Evolutionary conservation across 441 rosid species (phyloP).

Genomic region (Mallotus repandus): DNA sequence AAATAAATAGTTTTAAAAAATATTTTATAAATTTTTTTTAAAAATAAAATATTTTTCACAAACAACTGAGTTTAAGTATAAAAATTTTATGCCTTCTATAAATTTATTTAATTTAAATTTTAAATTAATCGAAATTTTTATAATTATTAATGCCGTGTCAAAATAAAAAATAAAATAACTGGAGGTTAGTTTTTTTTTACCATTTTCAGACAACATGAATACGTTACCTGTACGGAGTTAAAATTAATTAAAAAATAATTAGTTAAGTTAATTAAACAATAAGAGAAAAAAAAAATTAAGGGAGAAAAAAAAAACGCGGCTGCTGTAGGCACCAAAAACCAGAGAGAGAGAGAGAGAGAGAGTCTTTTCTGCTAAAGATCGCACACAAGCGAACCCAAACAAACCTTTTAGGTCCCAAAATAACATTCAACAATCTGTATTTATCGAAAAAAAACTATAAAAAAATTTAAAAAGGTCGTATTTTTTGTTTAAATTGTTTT

Average conservation of each 20-base stretch:
- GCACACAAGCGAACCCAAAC: slow-evolving; percentile 28
- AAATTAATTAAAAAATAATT: background rate
- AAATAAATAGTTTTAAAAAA: too few relatives aligned
- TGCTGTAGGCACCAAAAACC: slow-evolving; percentile 40
- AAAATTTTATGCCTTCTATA: too few relatives aligned
- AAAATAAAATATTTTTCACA: too few relatives aligned
- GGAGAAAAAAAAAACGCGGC: slow-evolving; percentile 42
- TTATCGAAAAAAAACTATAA: too few relatives aligned
- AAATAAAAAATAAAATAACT: too few relatives aligned
- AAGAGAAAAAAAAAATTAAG: slow-evolving; percentile 13
- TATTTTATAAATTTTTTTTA: too few relatives aligned
- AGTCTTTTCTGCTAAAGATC: slow-evolving; percentile 39
- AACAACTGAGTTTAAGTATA: too few relatives aligned
- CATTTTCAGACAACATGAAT: background rate
- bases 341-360: slow-evolving; percentile 14
- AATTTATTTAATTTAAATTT: too few relatives aligned
- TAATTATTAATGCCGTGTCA: background rate
- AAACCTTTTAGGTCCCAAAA: background rate
- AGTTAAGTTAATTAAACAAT: background rate
- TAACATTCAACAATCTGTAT: background rate
- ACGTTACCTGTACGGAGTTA: background rate
- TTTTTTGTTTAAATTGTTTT: background rate
- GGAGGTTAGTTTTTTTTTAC: too few relatives aligned
- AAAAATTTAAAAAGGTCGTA: slow-evolving; percentile 1
- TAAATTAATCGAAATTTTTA: too few relatives aligned